Evolutionary conservation across 495 filamentous ascomycete genomes (phyloP).

Genomic region (Podospora tetraspora): DNA sequence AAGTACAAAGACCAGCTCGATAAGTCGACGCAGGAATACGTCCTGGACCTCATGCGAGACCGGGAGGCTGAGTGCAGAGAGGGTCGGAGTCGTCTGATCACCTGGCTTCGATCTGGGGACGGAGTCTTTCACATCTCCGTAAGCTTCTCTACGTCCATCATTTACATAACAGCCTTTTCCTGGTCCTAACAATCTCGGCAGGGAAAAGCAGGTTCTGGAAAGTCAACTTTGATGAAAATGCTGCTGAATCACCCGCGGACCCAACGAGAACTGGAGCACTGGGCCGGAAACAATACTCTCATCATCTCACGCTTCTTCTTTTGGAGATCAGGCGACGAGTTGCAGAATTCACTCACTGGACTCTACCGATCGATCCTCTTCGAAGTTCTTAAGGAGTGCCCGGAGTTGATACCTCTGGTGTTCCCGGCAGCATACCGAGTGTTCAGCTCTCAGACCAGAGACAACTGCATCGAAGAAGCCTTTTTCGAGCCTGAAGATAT

Average conservation of each 20-base stretch:
- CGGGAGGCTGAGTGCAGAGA: not conserved
- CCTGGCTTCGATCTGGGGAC: not conserved
- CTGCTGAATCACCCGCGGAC: not conserved
- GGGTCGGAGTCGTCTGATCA: not conserved
- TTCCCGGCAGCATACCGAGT: not conserved
- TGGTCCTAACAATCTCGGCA: not conserved
- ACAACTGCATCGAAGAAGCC: not conserved
- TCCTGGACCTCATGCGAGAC: not conserved
- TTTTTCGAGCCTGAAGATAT: not conserved
- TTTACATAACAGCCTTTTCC: not conserved
- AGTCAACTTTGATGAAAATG: slow-evolving; percentile 1
- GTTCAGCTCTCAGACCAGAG: not conserved
- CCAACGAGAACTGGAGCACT: not conserved
- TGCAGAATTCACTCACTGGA: slow-evolving; percentile 1
- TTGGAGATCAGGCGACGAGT: not conserved
- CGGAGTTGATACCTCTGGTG: not conserved
- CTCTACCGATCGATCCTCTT: not conserved
- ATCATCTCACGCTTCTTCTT: not conserved
- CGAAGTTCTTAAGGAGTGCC: not conserved
- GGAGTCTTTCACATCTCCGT: not conserved
- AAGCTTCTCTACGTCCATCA: not conserved
- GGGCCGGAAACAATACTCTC: not conserved
- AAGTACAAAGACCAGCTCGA: not conserved
- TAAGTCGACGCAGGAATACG: not conserved
- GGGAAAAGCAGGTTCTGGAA: not conserved